Percentiles rank a stretch among this genome's conserved stretches.
These are phyloP conservation scores for Hsuehochloa calcarea DNA, from an alignment of 176 grass and related monocot genomes.

Conservation along the genomic window DNA sequence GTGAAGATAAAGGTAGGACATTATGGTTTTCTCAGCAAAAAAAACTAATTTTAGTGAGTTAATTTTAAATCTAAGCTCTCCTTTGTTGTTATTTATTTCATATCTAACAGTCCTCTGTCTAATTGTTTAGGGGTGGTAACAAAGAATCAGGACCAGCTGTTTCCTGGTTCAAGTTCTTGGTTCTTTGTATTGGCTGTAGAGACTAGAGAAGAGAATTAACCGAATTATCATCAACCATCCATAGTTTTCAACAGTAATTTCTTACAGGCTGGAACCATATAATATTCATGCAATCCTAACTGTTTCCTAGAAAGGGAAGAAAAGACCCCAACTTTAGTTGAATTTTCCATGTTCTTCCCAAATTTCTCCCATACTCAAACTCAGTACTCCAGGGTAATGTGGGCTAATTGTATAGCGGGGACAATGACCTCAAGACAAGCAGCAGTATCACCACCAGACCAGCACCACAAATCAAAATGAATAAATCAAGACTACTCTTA, in stretches of 20 bases:
- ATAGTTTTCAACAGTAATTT: not conserved
- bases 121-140: too few species aligned
- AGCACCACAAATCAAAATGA: too few species aligned
- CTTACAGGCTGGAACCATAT: not conserved
- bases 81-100: too few species aligned
- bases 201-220: not conserved
- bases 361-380: not conserved
- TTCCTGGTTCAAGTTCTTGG: too few species aligned
- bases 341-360: not conserved
- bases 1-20: not conserved
- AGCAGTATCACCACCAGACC: constrained; percentile 57
- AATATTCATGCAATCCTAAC: not conserved
- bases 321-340: not conserved
- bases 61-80: not conserved
- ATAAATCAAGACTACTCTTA: too few species aligned
- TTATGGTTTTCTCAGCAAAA: not conserved
- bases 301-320: not conserved
- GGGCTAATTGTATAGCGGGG: constrained; percentile 25
- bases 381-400: not conserved
- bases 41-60: not conserved
- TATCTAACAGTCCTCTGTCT: too few species aligned
- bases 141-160: too few species aligned
- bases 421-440: constrained; percentile 57
- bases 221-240: not conserved
- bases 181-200: not conserved